Evolutionary conservation across 768 basidiomycete genomes (phyloP).

Genomic region (Suillus plorans): DNA sequence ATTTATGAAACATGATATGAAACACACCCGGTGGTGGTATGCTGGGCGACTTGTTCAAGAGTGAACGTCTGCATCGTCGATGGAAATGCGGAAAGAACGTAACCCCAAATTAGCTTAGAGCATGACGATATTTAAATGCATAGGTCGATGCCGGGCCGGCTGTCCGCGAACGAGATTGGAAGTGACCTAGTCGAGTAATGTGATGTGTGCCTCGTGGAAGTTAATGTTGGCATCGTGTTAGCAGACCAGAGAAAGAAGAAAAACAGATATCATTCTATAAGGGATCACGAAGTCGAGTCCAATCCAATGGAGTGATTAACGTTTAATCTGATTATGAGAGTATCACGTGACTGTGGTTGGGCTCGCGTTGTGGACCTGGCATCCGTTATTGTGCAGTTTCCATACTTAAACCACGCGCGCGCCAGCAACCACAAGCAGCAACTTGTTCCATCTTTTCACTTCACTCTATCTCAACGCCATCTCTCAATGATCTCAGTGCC

Average conservation of each 20-base stretch:
- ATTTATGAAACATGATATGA: neutral
- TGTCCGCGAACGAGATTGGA: neutral
- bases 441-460: constrained; percentile 12
- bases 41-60: constrained; percentile 59
- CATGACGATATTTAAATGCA: constrained; percentile 5
- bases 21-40: constrained; percentile 52
- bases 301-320: neutral
- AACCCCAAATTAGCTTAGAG: neutral
- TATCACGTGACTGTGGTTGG: constrained; percentile 38
- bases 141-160: constrained; percentile 5
- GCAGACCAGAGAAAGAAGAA: neutral
- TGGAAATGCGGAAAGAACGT: constrained; percentile 3
- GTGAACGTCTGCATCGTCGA: constrained; percentile 38
- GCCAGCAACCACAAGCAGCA: constrained; percentile 11
- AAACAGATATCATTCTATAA: neutral
- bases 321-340: neutral
- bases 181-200: neutral
- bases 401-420: constrained; percentile 40
- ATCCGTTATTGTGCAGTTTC: constrained; percentile 39
- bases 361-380: constrained; percentile 56
- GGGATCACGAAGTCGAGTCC: neutral
- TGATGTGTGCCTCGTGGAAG: neutral
- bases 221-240: neutral
- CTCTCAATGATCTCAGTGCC: constrained; percentile 41
- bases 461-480: constrained; percentile 6